Conservation (phyloP, 1,284 basidiomycete genomes). For the Boletus mariae region DNA sequence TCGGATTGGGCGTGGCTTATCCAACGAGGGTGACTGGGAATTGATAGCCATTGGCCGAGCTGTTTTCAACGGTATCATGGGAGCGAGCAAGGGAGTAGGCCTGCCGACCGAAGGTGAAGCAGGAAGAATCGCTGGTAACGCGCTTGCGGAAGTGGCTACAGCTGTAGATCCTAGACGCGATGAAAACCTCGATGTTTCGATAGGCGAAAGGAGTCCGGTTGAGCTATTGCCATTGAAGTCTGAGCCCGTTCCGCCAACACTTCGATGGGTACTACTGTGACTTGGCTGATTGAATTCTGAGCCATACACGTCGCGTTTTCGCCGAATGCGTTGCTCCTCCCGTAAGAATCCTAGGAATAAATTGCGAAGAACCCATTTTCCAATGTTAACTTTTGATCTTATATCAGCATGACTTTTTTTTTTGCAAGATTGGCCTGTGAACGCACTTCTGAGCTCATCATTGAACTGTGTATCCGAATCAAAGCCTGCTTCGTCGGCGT, state of each 20-base stretch:
- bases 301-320: conserved; percentile 30
- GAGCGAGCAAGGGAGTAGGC: conserved; percentile 52
- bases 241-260: conserved; percentile 27
- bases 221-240: conserved; percentile 30
- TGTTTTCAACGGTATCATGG: conserved; percentile 52
- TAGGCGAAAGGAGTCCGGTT: conserved; percentile 30
- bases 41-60: conserved; percentile 30
- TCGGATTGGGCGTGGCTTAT: conserved; percentile 32
- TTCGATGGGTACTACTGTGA: conserved; percentile 20
- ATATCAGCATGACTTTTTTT: conserved; percentile 12
- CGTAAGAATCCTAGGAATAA: conserved; percentile 68
- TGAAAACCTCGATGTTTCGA: conserved; percentile 24
- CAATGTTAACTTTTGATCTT: conserved; percentile 63
- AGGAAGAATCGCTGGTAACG: conserved; percentile 60
- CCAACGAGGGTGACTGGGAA: conserved; percentile 35
- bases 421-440: conserved; percentile 6
- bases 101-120: conserved; percentile 39
- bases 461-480: conserved; percentile 52
- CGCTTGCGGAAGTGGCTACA: conserved; percentile 25
- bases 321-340: conserved; percentile 55
- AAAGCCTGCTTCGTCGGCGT: conserved; percentile 85
- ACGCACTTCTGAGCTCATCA: conserved; percentile 81
- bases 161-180: conserved; percentile 16
- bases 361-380: conserved; percentile 77
- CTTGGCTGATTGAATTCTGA: conserved; percentile 19